A percentile compares a stretch with the other conserved stretches of the same genome.
Evolutionary conservation across 345 rosid species (phyloP).

Genomic region (Gossypium rotundifolium): DNA sequence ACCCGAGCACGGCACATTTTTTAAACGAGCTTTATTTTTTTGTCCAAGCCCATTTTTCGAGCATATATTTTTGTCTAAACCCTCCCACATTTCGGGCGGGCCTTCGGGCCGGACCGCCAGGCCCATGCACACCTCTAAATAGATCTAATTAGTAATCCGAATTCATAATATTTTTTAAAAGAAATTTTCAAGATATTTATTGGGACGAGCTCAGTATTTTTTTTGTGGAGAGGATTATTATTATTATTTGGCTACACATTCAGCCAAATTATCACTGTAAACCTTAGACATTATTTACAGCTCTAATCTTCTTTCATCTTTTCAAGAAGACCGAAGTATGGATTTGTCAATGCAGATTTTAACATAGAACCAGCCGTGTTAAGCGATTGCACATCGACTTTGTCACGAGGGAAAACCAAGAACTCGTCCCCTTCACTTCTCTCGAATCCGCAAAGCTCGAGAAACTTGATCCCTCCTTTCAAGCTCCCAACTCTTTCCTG

Average conservation of each 20-base stretch:
- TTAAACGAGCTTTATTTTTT: no score
- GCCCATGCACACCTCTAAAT: no score
- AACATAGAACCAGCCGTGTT: constrained; percentile 45
- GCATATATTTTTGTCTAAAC: no score
- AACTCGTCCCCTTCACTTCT: constrained; percentile 41
- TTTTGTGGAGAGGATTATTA: no score
- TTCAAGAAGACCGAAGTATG: constrained; percentile 69
- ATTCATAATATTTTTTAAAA: no score
- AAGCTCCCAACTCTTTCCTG: constrained; percentile 63
- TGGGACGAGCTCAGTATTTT: no score
- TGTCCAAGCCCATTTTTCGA: no score
- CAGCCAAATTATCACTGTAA: neutral
- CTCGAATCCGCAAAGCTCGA: constrained; percentile 82
- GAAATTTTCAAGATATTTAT: no score
- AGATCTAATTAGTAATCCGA: no score
- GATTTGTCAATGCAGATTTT: constrained; percentile 60
- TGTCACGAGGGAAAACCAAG: constrained; percentile 42
- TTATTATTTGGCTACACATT: neutral
- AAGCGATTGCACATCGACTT: constrained; percentile 41
- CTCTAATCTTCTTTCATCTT: neutral
- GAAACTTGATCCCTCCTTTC: constrained; percentile 58
- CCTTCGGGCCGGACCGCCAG: no score
- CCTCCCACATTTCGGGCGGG: no score
- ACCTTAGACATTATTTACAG: neutral
- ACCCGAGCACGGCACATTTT: no score